These are phyloP conservation scores for Phyllosticta citrichinensis DNA, from an alignment of 2,329 filamentous ascomycete genomes.

Conservation along the genomic window DNA sequence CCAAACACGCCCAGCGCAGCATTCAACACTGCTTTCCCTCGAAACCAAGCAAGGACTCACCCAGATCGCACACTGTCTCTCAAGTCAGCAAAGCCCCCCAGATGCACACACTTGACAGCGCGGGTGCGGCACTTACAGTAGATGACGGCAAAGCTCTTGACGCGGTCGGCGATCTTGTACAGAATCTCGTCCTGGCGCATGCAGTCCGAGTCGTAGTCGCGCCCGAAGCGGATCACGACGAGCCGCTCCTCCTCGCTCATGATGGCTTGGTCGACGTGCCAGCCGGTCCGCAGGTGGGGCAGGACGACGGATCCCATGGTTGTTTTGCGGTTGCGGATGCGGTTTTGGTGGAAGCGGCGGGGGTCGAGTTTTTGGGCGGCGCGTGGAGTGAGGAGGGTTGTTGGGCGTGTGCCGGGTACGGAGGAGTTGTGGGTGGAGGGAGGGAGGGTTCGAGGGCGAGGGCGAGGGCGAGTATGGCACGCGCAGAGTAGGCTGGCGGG, in stretches of 20 bases:
- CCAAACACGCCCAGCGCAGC: too few relatives aligned
- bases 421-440: too few relatives aligned
- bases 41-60: too few relatives aligned
- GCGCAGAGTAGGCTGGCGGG: too few relatives aligned
- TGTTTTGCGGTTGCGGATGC: neutral
- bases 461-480: too few relatives aligned
- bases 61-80: slow-evolving; percentile 56
- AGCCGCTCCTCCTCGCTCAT: slow-evolving; percentile 76
- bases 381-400: too few relatives aligned
- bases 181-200: slow-evolving; percentile 87
- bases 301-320: slow-evolving; percentile 73
- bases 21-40: too few relatives aligned
- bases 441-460: too few relatives aligned
- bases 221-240: slow-evolving; percentile 86
- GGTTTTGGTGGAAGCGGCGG: too few relatives aligned
- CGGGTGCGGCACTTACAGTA: slow-evolving; percentile 40
- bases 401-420: too few relatives aligned
- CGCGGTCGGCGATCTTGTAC: slow-evolving; percentile 83
- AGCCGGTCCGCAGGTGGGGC: slow-evolving; percentile 77
- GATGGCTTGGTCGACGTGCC: slow-evolving; percentile 97
- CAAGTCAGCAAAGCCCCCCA: neutral
- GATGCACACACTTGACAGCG: neutral
- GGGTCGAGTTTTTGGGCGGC: too few relatives aligned
- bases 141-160: slow-evolving; percentile 88
- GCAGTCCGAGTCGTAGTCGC: slow-evolving; percentile 67